Base-by-base conservation (phyloP, 441 rosid species). In the Adansonia rubrostipa region DNA sequence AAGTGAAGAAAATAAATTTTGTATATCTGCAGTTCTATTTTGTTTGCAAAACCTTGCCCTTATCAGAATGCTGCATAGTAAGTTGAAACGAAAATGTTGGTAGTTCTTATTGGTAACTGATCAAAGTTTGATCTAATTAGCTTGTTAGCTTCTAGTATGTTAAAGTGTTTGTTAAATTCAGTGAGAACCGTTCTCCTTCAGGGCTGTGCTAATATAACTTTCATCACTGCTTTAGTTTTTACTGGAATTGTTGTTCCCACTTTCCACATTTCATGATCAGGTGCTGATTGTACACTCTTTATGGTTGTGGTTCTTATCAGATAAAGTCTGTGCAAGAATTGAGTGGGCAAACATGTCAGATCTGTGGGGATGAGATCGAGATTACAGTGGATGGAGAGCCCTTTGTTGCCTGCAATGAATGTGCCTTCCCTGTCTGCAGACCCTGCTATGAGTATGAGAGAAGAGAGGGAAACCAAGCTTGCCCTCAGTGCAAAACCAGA, bases 351-450 rank as follows among this genome's bases (percentile, higher is more conserved):
- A 86, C 84, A 75, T 93, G 97, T 79, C 93, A 90, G 82, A 93
- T 93, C 57, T 93, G 97, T 86, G 93, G 89, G 40, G 97, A 93
- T 74, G 94, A 89, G 82, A 85, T 93, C 10, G 97, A 93, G 79
- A 71, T 93, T 19, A 84, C 86, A 2, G 91, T 74, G 65, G 89
- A 90, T 73, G 93, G 97, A 75, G 97, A 93, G 82, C 85, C 83
- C 42, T 91, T 93, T 76, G 96, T 93, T 84, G 97, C 97, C 11
- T 93, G 97, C 86, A 93, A 95, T 58, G 99, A 94, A 86, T 96
- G 97, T 85, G 98, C 97, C 73, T 92, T 96, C 84, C 97, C 97
- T 63, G 95, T 91, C 22, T 92, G 99, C 84, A 85, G 95, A 83
- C 89, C 91, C 64, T 96, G 99, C 85, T 96, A 94, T 28, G 97